Conservation (phyloP, 208 protist genomes). For the Wallacemonas sp. region DNA sequence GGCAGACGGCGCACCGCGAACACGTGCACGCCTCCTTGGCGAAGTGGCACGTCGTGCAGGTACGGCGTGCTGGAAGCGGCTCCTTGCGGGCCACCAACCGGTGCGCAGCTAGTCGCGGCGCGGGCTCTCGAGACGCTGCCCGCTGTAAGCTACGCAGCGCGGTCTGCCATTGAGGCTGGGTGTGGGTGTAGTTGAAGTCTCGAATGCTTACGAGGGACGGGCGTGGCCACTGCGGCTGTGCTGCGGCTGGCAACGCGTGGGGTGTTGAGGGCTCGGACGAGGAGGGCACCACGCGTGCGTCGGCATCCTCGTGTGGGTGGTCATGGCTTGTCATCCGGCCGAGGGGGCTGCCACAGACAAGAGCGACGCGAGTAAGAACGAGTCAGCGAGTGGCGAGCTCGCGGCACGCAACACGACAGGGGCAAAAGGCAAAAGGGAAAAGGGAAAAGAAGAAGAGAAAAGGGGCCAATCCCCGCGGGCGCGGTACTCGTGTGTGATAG, state of each 20-base stretch:
- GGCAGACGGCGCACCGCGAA: conserved; percentile 41
- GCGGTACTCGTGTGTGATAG: no score
- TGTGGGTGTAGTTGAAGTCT: conserved; percentile 47
- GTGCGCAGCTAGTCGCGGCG: not conserved
- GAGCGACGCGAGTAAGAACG: no score
- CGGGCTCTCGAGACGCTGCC: not conserved
- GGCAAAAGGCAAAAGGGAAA: no score
- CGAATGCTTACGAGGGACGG: conserved; percentile 18
- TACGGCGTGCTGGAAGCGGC: conserved; percentile 25
- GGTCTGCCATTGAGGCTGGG: conserved; percentile 46
- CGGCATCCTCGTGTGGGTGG: no score
- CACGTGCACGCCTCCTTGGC: conserved; percentile 55
- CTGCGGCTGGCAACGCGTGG: not conserved
- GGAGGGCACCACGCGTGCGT: no score
- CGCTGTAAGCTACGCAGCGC: not conserved
- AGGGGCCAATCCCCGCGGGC: no score
- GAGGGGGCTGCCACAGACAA: no score
- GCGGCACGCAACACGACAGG: no score
- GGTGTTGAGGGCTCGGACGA: no score
- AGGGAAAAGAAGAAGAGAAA: no score
- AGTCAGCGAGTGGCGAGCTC: no score
- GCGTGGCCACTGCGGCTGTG: conserved; percentile 44
- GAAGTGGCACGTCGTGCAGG: conserved; percentile 46
- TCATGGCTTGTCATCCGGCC: no score
- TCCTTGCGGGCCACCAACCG: conserved; percentile 20